Evolutionary conservation across 83 land plant genomes (phyloP), one percentile per base, ranked within the genome.

Genomic region (Diphasiastrum complanatum): DNA sequence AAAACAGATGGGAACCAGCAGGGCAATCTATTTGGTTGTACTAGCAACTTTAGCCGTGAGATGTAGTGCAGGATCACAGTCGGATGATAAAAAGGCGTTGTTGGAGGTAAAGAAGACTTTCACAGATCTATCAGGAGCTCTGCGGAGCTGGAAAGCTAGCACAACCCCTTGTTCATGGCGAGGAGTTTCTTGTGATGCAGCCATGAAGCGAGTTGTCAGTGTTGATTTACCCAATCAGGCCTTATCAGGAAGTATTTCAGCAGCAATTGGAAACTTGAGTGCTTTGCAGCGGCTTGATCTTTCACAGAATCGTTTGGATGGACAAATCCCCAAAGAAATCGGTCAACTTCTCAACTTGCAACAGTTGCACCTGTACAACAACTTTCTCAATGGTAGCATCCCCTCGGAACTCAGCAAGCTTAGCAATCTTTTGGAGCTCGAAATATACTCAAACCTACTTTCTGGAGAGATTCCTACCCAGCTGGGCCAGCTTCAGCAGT

Each of bases 371-470:
- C 34, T 55, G 28, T 16, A 55, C 11, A 14, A 55, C 6, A 55
- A 55, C 59, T 16, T 31, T 19, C 59, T 55, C 45, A 55, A 31
- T 10, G 59, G 59, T 26, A n/a, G n/a, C 14, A 20, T 55, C 59
- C 59, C 59, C 16, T 11, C 35, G 10, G n/a, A 16, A 11, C 26
- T 55, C 34, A 14, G 16, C 59, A 55, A 55, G 11, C 28, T 27
- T 18, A 10, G 35, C 6, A 20, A 1, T 20, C 34, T 55, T 6
- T 0, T 16, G 16, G 59, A 55, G 34, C 59, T 55, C 18, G 16
- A 27, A 6, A 27, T 55, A 31, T 55, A 26, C 34, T 55, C 59
- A n/a, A 55, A 55, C 31, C 35, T 27, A 14, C 30, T 55, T 6
- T 55, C 59, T 6, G 59, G 59, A 11, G 0, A 31, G 1, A 27